Percentiles rank a stretch among this genome's conserved stretches.
These are phyloP conservation scores for Herpotrichia juniperi DNA, from an alignment of 2,329 filamentous ascomycete genomes.

Conservation along the genomic window DNA sequence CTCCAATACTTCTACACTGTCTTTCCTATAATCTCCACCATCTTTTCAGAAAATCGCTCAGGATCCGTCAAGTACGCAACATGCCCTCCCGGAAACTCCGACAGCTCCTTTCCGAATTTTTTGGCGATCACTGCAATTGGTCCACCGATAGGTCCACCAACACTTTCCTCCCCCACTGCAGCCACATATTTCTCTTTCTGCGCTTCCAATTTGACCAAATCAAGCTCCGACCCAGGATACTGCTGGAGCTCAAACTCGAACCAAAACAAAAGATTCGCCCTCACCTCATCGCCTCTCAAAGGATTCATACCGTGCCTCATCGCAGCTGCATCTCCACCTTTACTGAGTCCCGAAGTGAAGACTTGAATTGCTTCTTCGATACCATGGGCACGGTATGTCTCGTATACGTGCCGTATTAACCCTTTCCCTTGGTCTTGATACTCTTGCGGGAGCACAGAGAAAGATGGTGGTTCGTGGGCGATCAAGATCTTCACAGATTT, in stretches of 20 bases:
- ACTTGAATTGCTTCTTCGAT: slow-evolving; percentile 12
- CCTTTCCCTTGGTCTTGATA: neutral
- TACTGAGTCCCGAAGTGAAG: neutral
- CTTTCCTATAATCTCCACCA: no score
- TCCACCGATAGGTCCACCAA: no score
- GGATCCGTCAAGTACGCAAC: slow-evolving; percentile 10
- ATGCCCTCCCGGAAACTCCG: slow-evolving; percentile 15
- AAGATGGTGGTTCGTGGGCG: slow-evolving; percentile 19
- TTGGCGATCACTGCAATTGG: slow-evolving; percentile 15
- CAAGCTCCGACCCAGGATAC: slow-evolving; percentile 14
- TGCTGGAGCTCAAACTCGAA: slow-evolving; percentile 19
- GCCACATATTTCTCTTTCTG: slow-evolving; percentile 1
- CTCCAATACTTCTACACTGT: no score
- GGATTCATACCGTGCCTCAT: neutral
- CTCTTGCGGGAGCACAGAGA: slow-evolving; percentile 12
- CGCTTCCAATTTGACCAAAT: slow-evolving; percentile 5
- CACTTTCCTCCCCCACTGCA: no score
- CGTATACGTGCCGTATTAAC: slow-evolving; percentile 8
- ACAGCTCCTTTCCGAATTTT: slow-evolving; percentile 12
- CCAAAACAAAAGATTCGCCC: slow-evolving; percentile 14
- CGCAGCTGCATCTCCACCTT: no score
- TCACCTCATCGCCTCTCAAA: neutral
- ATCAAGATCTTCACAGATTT: slow-evolving; percentile 11
- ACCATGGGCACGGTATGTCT: slow-evolving; percentile 16
- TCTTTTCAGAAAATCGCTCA: no score